Evolutionary conservation across 1,284 basidiomycete genomes (phyloP).

Genomic region (Pseudozyma hubeiensis): DNA sequence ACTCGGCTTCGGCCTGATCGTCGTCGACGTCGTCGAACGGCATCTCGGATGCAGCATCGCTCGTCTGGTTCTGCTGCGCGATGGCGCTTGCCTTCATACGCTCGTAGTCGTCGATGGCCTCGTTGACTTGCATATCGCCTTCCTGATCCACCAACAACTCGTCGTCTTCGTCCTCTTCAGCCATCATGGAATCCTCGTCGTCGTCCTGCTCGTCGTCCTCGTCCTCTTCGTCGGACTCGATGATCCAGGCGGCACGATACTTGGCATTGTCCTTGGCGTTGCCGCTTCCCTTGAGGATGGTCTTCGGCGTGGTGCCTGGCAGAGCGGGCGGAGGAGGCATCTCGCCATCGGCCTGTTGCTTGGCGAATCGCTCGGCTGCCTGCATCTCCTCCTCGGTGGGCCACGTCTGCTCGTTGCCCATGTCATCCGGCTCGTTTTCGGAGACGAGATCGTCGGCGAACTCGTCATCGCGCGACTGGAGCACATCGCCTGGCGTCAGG

Average conservation of each 20-base stretch:
- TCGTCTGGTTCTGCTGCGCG: slow-evolving; percentile 58
- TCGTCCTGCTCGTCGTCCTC: slow-evolving; percentile 75
- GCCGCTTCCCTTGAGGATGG: slow-evolving; percentile 59
- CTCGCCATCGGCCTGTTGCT: slow-evolving; percentile 35
- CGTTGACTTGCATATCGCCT: slow-evolving; percentile 77
- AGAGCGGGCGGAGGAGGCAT: slow-evolving; percentile 67
- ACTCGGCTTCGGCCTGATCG: slow-evolving; percentile 77
- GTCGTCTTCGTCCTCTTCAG: slow-evolving; percentile 82
- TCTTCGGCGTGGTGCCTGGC: slow-evolving; percentile 67
- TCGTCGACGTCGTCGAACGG: slow-evolving; percentile 57
- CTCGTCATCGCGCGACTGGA: slow-evolving; percentile 74
- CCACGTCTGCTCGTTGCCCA: slow-evolving; percentile 97
- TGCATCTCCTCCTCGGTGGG: slow-evolving; percentile 95
- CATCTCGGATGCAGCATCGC: slow-evolving; percentile 29
- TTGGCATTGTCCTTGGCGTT: slow-evolving; percentile 67
- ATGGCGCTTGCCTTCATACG: slow-evolving; percentile 78
- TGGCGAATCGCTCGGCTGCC: slow-evolving; percentile 55
- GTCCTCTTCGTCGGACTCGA: slow-evolving; percentile 60
- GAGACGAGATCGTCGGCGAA: slow-evolving; percentile 88
- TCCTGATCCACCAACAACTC: slow-evolving; percentile 76
- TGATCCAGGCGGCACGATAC: slow-evolving; percentile 66
- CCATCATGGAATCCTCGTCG: slow-evolving; percentile 81
- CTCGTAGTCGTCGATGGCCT: slow-evolving; percentile 83
- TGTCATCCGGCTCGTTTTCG: slow-evolving; percentile 86
- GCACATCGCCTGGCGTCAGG: slow-evolving; percentile 72